A percentile compares a stretch with the other conserved stretches of the same genome.
phyloP scores from a whole-genome alignment of 192 early-diverging fungal genomes.

The Coemansia javaensis region DNA sequence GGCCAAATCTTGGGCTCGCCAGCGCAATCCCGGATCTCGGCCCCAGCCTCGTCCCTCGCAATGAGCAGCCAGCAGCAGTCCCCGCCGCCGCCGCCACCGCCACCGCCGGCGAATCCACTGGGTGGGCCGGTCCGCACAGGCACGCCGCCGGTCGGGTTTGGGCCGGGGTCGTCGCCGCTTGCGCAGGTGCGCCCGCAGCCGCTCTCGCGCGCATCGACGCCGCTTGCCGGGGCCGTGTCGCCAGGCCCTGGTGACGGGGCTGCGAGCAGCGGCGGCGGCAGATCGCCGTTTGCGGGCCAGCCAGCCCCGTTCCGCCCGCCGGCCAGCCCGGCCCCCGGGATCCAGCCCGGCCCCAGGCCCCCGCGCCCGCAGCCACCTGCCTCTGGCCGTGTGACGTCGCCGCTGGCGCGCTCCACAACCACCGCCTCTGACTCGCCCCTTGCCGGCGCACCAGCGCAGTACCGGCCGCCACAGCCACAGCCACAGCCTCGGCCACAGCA shows the following conservation, averaged over 20 bases:
- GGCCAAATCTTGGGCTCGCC: too few species aligned
- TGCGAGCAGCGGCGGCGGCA: not conserved
- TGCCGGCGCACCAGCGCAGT: not conserved
- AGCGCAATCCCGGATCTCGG: too few species aligned
- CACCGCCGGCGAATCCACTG: not conserved
- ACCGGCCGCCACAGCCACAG: too few species aligned
- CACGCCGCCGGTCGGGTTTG: constrained; percentile 45
- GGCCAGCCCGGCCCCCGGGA: constrained; percentile 15
- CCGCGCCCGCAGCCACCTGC: constrained; percentile 7
- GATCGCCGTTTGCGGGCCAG: constrained; percentile 41
- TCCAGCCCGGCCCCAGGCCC: constrained; percentile 1
- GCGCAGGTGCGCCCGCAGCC: constrained; percentile 42
- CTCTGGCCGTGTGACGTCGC: constrained; percentile 32
- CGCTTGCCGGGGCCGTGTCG: constrained; percentile 9
- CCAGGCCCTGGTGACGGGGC: constrained; percentile 13
- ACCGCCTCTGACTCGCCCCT: not conserved
- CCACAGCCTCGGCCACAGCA: too few species aligned
- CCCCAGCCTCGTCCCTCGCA: too few species aligned
- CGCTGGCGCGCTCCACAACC: constrained; percentile 17
- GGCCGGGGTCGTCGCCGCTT: constrained; percentile 43
- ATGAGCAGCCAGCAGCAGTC: constrained; percentile 29
- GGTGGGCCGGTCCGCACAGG: constrained; percentile 13
- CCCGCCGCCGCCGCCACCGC: constrained; percentile 23
- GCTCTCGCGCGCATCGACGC: constrained; percentile 35
- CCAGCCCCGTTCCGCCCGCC: constrained; percentile 25